These are phyloP conservation scores for Hymenoscyphus repandus DNA, from an alignment of 2,329 filamentous ascomycete species.

Conservation along the genomic window DNA sequence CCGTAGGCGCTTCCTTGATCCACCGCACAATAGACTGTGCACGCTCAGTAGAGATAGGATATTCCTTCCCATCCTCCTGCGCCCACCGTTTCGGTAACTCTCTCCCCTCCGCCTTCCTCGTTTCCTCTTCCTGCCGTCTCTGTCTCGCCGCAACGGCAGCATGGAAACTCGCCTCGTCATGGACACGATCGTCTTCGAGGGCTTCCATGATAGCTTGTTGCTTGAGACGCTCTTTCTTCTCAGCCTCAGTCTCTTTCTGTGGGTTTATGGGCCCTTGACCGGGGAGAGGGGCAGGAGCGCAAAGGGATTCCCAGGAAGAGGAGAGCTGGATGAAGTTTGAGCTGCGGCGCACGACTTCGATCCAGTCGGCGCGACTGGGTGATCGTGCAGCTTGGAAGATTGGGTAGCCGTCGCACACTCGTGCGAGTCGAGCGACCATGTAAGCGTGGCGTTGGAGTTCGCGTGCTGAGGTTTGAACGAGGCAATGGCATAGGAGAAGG, in stretches of 20 bases:
- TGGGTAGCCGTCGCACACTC: constrained; percentile 74
- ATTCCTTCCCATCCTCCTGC: constrained; percentile 62
- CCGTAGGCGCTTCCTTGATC: constrained; percentile 54
- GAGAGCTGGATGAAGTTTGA: constrained; percentile 65
- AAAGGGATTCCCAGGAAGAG: constrained; percentile 66
- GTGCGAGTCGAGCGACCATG: constrained; percentile 71
- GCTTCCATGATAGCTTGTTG: constrained; percentile 64
- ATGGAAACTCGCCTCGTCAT: constrained; percentile 61
- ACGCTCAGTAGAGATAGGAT: constrained; percentile 64
- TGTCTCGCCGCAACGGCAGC: constrained; percentile 58
- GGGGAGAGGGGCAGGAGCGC: constrained; percentile 53
- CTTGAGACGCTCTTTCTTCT: constrained; percentile 54
- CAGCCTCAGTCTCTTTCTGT: constrained; percentile 42
- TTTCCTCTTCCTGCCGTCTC: constrained; percentile 49
- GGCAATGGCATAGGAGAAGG: constrained; percentile 70
- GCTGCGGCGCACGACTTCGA: constrained; percentile 63
- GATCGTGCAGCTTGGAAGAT: constrained; percentile 70
- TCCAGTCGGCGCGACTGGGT: constrained; percentile 73
- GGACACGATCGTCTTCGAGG: constrained; percentile 61
- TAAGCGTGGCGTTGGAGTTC: constrained; percentile 75
- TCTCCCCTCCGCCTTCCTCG: constrained; percentile 23
- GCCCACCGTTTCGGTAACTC: constrained; percentile 50
- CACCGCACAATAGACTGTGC: constrained; percentile 65
- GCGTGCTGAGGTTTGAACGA: constrained; percentile 71
- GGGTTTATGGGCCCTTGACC: constrained; percentile 30